These are phyloP conservation scores for Calonectria ilicicola DNA, from an alignment of 2,329 filamentous ascomycete genomes.

Conservation along the genomic window DNA sequence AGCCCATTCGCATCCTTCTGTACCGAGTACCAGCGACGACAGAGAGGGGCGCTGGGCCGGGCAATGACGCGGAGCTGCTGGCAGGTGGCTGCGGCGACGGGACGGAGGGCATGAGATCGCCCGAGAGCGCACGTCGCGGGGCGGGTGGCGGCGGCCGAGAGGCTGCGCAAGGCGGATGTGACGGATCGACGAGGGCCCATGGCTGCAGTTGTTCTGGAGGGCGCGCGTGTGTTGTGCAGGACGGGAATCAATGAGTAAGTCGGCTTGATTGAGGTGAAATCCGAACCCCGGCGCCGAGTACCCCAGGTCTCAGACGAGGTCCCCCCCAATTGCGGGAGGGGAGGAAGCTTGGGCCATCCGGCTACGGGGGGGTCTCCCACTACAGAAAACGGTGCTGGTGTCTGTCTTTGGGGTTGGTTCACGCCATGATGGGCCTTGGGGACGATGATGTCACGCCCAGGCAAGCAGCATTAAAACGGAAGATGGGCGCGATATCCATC, in stretches of 20 bases:
- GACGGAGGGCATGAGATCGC: neutral
- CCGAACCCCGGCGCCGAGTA: neutral
- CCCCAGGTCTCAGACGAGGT: neutral
- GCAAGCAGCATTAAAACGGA: neutral
- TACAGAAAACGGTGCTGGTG: neutral
- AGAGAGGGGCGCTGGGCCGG: conserved; percentile 12
- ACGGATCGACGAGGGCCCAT: conserved; percentile 38
- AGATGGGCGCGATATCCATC: too few relatives aligned
- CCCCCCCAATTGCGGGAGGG: neutral
- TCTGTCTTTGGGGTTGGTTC: neutral
- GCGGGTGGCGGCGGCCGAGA: conserved; percentile 14
- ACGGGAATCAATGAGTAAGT: neutral
- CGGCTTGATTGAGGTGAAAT: neutral
- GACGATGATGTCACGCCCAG: neutral
- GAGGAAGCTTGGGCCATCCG: conserved; percentile 13
- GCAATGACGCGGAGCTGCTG: conserved; percentile 6
- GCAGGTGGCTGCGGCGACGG: neutral
- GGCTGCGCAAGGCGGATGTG: conserved; percentile 31
- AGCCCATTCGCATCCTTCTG: conserved; percentile 13
- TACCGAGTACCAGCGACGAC: conserved; percentile 29
- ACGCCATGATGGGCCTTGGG: neutral
- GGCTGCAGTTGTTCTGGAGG: neutral
- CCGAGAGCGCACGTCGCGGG: conserved; percentile 21
- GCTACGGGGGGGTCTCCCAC: neutral
- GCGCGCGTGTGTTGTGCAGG: neutral